Conservation (phyloP, 2,329 filamentous ascomycete genomes). For the Trichoderma hamatum region DNA sequence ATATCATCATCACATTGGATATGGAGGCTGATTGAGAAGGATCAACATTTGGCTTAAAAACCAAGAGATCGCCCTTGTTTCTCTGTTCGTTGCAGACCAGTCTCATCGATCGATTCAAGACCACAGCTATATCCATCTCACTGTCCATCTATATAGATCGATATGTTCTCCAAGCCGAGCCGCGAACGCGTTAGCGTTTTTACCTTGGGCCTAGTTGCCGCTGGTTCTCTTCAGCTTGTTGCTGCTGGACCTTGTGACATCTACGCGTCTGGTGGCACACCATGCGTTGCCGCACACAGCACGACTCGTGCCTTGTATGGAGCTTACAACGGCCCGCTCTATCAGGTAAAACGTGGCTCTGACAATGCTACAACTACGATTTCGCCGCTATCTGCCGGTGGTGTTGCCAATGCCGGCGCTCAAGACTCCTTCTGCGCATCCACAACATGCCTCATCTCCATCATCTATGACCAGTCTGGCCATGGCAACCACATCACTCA, state of each 20-base stretch:
- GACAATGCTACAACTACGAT: not conserved
- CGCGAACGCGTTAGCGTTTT: not conserved
- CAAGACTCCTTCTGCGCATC: conserved; percentile 9
- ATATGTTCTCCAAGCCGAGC: not conserved
- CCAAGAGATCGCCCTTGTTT: not conserved
- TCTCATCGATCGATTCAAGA: not conserved
- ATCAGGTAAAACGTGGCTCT: conserved; percentile 11
- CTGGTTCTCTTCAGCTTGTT: not conserved
- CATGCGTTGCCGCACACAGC: conserved; percentile 15
- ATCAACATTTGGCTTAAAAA: conserved; percentile 3
- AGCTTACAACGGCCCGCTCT: conserved; percentile 1
- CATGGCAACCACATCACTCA: conserved; percentile 14
- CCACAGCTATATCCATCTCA: not conserved
- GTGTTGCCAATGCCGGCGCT: conserved; percentile 6
- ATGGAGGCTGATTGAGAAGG: not conserved
- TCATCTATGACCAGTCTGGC: conserved; percentile 18
- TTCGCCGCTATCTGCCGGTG: not conserved
- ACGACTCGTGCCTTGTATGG: conserved; percentile 7
- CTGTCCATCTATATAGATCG: not conserved
- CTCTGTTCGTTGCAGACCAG: not conserved
- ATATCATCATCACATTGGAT: not conserved
- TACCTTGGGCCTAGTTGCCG: not conserved
- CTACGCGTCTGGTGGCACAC: conserved; percentile 6
- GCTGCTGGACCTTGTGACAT: conserved; percentile 10
- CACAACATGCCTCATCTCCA: conserved; percentile 9